Percentiles rank a stretch among this genome's conserved stretches.
These are phyloP conservation scores for Aspergillus sclerotialis DNA, from an alignment of 2,329 filamentous ascomycete species.

Conservation along the genomic window DNA sequence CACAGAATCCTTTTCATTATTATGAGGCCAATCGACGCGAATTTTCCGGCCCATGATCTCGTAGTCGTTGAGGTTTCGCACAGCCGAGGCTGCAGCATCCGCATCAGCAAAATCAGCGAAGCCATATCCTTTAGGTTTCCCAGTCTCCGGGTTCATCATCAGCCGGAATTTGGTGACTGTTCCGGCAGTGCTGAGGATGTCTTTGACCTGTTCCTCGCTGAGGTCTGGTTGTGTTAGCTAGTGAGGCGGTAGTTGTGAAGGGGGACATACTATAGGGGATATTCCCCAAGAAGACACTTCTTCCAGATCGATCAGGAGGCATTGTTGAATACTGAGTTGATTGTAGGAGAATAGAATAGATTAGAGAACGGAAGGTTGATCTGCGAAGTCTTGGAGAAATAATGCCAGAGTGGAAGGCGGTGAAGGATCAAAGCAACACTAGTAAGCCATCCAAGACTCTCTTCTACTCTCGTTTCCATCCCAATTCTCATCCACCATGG, in stretches of 20 bases:
- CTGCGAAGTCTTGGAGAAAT: no score
- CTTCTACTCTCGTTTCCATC: conserved; percentile 17
- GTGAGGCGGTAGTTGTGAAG: conserved; percentile 35
- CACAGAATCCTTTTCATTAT: conserved; percentile 67
- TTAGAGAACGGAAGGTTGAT: not conserved
- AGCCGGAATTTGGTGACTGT: conserved; percentile 87
- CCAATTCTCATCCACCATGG: conserved; percentile 28
- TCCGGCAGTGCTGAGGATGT: conserved; percentile 85
- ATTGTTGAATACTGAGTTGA: conserved; percentile 19
- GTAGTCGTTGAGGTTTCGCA: conserved; percentile 90
- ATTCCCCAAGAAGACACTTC: conserved; percentile 44
- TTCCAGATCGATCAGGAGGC: conserved; percentile 38
- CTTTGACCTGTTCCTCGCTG: conserved; percentile 90
- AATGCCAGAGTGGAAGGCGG: conserved; percentile 9
- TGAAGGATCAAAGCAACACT: conserved; percentile 4
- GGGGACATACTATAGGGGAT: conserved; percentile 66
- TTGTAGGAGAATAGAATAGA: not conserved
- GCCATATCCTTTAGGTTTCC: conserved; percentile 90
- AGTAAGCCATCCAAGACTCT: not conserved
- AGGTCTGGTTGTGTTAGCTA: conserved; percentile 57
- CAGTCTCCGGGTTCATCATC: conserved; percentile 92
- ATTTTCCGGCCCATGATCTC: conserved; percentile 93
- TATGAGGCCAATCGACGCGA: conserved; percentile 92
- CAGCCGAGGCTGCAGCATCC: conserved; percentile 85
- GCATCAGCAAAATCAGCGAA: conserved; percentile 94